Evolutionary conservation across 2,329 filamentous ascomycete species (phyloP).

Genomic region (Didymella pinodella): DNA sequence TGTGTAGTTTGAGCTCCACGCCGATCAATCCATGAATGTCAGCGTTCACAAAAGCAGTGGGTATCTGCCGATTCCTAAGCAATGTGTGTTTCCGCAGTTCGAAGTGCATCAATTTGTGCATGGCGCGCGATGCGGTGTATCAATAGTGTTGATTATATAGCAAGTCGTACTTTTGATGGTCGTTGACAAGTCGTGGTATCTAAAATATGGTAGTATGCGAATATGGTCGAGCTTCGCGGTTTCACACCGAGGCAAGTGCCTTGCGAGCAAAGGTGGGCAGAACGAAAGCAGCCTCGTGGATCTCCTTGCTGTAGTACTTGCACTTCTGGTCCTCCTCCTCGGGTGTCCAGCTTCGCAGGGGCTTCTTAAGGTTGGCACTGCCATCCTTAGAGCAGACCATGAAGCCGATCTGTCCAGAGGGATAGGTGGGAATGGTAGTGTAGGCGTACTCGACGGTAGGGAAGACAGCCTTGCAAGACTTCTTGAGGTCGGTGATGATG

Average conservation of each 20-base stretch:
- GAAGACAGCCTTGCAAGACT: constrained; percentile 96
- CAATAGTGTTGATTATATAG: constrained; percentile 9
- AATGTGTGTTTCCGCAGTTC: neutral
- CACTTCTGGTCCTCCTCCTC: constrained; percentile 94
- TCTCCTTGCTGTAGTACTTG: constrained; percentile 96
- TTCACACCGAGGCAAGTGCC: constrained; percentile 54
- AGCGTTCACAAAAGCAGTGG: neutral
- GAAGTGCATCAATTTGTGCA: neutral
- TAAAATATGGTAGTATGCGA: constrained; percentile 34
- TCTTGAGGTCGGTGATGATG: constrained; percentile 93
- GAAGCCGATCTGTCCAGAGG: constrained; percentile 98
- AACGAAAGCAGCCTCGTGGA: constrained; percentile 93
- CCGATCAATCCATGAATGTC: neutral
- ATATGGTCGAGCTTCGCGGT: constrained; percentile 17
- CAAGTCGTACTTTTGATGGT: constrained; percentile 33
- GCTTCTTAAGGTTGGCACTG: constrained; percentile 80
- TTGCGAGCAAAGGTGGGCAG: constrained; percentile 93
- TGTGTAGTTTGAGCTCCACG: neutral
- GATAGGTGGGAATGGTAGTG: constrained; percentile 99
- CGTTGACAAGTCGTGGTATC: constrained; percentile 45
- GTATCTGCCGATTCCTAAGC: neutral
- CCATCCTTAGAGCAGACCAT: constrained; percentile 99
- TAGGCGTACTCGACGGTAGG: constrained; percentile 97
- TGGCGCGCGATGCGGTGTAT: neutral
- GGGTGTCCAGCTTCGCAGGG: constrained; percentile 78